These are phyloP conservation scores for Luffa aegyptiaca DNA, from an alignment of 306 rosid genomes.

Conservation along the genomic window DNA sequence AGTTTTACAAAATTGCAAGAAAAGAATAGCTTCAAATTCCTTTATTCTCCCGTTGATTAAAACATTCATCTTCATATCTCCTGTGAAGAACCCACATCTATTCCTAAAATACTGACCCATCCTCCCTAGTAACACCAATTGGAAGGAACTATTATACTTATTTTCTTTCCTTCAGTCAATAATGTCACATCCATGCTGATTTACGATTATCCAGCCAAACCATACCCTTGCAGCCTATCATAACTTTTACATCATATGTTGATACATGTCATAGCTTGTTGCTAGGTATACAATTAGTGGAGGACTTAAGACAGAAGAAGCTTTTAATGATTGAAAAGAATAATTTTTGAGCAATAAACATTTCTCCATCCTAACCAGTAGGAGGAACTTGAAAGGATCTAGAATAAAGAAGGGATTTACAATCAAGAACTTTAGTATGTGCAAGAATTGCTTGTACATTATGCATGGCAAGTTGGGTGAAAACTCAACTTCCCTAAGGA, in stretches of 20 bases:
- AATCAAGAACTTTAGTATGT: no score
- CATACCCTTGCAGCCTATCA: not conserved
- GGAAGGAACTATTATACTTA: not conserved
- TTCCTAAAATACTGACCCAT: not conserved
- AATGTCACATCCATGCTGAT: not conserved
- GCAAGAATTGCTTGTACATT: no score
- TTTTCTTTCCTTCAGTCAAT: not conserved
- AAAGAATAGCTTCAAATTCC: not conserved
- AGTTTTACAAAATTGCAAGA: not conserved
- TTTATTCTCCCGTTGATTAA: not conserved
- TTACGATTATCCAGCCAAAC: not conserved
- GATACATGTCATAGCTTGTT: no score
- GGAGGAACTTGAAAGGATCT: no score
- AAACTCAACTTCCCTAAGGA: no score
- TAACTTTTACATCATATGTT: not conserved
- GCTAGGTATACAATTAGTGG: no score
- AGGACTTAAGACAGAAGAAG: no score
- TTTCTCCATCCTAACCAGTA: no score
- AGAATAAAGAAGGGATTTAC: no score
- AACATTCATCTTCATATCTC: not conserved
- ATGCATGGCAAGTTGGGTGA: no score
- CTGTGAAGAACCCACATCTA: not conserved
- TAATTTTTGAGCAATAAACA: no score
- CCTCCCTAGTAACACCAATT: not conserved
- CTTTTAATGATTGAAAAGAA: no score